A percentile compares a stretch with the other conserved stretches of the same genome.
Conservation (phyloP, 176 grass and related monocot genomes). For the Chloris gayana region DNA sequence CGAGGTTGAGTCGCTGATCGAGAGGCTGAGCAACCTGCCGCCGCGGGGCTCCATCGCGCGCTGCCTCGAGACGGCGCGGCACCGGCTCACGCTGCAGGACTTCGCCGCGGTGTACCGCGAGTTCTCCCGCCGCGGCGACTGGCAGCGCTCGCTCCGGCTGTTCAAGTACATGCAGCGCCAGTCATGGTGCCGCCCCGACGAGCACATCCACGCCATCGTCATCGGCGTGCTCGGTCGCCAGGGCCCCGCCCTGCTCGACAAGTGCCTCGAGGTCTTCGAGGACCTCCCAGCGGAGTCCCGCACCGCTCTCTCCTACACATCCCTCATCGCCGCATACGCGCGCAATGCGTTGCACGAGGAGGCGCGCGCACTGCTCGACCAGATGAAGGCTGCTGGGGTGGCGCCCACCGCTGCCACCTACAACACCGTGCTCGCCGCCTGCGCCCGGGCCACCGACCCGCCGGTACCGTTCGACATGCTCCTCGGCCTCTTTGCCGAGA, state of each 20-base stretch:
- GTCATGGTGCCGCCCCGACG: constrained; percentile 95
- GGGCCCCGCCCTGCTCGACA: constrained; percentile 76
- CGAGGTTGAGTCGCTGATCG: constrained; percentile 87
- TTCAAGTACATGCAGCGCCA: constrained; percentile 99
- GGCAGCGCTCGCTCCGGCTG: constrained; percentile 89
- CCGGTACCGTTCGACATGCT: constrained; percentile 74
- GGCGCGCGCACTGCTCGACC: constrained; percentile 65
- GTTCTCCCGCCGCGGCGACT: constrained; percentile 88
- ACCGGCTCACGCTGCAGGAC: constrained; percentile 80
- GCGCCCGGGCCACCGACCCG: constrained; percentile 74
- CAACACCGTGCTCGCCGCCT: constrained; percentile 82
- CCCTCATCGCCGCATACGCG: constrained; percentile 86
- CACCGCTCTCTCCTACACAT: constrained; percentile 93
- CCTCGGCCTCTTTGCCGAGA: constrained; percentile 86
- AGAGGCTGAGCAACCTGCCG: constrained; percentile 83
- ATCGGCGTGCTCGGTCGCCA: constrained; percentile 90
- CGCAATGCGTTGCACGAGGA: constrained; percentile 80
- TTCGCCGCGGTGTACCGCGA: constrained; percentile 79
- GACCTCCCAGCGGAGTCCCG: constrained; percentile 55
- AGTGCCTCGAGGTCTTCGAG: constrained; percentile 71
- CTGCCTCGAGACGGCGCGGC: constrained; percentile 71
- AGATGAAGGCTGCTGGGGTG: constrained; percentile 75
- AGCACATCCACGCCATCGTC: constrained; percentile 95
- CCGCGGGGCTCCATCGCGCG: constrained; percentile 85
- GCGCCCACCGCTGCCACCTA: constrained; percentile 84